Percentiles rank a stretch among this genome's conserved stretches.
Conservation (phyloP, 2,329 filamentous ascomycete genomes). For the Alternaria viburni region DNA sequence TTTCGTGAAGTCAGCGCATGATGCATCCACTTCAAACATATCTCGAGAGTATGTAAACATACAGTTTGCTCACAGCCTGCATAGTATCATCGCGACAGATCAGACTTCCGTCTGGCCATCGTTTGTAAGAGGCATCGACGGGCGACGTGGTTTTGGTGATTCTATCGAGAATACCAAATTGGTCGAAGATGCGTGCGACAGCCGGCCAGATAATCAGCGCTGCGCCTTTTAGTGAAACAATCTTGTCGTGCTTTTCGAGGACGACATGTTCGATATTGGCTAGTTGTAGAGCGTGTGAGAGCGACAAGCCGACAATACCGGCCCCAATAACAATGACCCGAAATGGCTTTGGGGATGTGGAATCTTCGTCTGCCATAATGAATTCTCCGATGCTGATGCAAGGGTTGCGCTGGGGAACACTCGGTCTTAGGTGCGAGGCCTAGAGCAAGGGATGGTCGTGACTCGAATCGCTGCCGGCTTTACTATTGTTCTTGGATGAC, state of each 20-base stretch:
- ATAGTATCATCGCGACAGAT: background rate
- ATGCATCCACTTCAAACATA: background rate
- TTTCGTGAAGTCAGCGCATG: background rate
- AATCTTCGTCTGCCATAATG: background rate
- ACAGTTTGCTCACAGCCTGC: conserved; percentile 1
- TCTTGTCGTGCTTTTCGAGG: conserved; percentile 28
- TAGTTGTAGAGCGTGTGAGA: conserved; percentile 27
- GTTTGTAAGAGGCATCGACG: conserved; percentile 6
- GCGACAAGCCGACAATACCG: conserved; percentile 24
- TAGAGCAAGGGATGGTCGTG: background rate
- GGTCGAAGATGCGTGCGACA: conserved; percentile 29
- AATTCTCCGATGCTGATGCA: background rate
- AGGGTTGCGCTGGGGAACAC: background rate
- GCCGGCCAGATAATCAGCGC: conserved; percentile 28
- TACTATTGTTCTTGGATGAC: background rate
- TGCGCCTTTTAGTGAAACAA: conserved; percentile 28
- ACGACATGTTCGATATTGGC: conserved; percentile 31
- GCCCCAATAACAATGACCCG: conserved; percentile 26
- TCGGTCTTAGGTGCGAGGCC: background rate
- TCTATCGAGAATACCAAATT: conserved; percentile 25
- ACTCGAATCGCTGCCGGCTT: background rate
- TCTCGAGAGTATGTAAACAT: background rate
- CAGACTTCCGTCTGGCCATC: conserved; percentile 24
- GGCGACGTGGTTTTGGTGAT: conserved; percentile 15
- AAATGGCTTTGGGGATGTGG: conserved; percentile 12